Evolutionary conservation across 2,329 filamentous ascomycete genomes (phyloP), one percentile per base, ranked within the genome.

Genomic region (Trichoderma lentiforme): DNA sequence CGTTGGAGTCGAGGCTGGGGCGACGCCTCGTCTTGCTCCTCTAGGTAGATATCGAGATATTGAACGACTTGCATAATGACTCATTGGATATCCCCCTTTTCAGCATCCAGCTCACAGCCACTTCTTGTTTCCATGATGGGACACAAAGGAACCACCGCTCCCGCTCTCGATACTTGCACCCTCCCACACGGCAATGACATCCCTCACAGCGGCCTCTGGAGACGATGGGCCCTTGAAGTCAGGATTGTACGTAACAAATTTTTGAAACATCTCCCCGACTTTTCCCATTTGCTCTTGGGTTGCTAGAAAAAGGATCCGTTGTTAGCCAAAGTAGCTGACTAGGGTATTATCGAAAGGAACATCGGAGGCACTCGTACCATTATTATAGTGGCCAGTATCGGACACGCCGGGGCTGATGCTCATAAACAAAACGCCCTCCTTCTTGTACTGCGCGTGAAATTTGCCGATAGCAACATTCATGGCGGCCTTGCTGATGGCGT

Each of bases 401-500:
- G 32, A 56, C 53, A 39, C 36, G 5, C 65, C 65, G 4, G 56
- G 65, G 6, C 34, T 47, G 32, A 69, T 69, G 11, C 56, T 61
- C 26, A 61, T 61, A n/a, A 58, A 68, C 14, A 68, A 21, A 6
- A 69, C 36, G 1, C 65, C 56, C 0, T 69, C 18, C 15, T 60
- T 69, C 26, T 47, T 34, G 12, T 61, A 69, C 56, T 69, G 65
- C 7, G 56, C 56, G 8, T 60, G 26, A 21, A 69, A 69, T 9
- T 69, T 69, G 5, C 15, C 56, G 0, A 60, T 12, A 3, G 36
- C 56, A 34, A 51, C 7, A 34, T 61, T 69, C 65, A 51, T 69
- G 4, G 56, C 56, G 6, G 65, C 65, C 56, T 69, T 69, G 28
- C 65, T 69, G 28, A 69, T 43, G 18, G 65, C 24, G 28, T 69